Percentiles rank a stretch among this genome's conserved stretches.
phyloP scores from a whole-genome alignment of 768 basidiomycete species.

The Amanita brunnescens region DNA sequence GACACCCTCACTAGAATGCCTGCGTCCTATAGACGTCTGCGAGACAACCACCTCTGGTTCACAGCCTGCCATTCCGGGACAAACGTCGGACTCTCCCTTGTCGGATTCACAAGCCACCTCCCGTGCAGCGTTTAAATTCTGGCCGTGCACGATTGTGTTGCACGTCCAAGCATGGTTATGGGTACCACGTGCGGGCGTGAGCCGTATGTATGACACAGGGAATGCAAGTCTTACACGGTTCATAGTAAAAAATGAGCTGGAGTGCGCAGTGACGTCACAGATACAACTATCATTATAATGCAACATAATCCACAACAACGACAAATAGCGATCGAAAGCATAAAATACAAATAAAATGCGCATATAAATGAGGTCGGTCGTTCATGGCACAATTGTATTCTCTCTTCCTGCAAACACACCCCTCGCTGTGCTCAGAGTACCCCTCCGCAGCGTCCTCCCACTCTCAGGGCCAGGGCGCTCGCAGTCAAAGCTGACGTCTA shows the following conservation, averaged over 20 bases:
- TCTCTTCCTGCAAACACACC: conserved; percentile 44
- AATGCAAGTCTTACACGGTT: not conserved
- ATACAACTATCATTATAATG: not conserved
- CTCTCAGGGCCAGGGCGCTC: conserved; percentile 15
- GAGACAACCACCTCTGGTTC: conserved; percentile 1
- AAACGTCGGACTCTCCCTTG: not conserved
- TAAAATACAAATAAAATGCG: not conserved
- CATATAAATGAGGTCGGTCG: not conserved
- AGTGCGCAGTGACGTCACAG: not conserved
- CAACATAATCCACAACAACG: not conserved
- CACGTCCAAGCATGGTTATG: not conserved
- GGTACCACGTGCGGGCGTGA: not conserved
- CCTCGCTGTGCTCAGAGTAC: conserved; percentile 17
- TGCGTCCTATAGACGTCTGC: not conserved
- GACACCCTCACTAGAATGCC: not conserved
- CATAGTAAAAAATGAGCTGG: not conserved
- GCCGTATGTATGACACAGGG: not conserved
- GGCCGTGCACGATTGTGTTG: not conserved
- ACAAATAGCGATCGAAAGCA: not conserved
- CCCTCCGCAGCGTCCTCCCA: conserved; percentile 15
- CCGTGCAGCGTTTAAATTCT: conserved; percentile 2
- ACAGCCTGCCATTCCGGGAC: not conserved
- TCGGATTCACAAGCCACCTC: not conserved
- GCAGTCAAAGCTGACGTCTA: conserved; percentile 15
- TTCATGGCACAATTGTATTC: conserved; percentile 27